phyloP scores from a whole-genome alignment of 2,329 filamentous ascomycete species.

The Pseudocercospora fijiensis region DNA sequence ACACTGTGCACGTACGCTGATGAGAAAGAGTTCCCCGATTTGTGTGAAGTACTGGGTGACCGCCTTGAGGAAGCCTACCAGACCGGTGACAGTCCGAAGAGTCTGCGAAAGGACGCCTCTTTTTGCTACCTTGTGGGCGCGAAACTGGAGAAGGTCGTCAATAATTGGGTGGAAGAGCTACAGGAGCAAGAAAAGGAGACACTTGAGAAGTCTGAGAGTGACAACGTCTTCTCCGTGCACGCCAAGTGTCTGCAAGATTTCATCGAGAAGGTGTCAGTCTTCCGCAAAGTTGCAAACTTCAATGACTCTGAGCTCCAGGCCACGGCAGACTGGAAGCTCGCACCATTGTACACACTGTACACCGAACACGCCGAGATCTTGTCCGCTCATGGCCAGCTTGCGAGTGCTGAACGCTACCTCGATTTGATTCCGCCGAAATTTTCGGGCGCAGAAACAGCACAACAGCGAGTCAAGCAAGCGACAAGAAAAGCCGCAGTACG shows the following conservation, averaged over 20 bases:
- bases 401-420: conserved; percentile 86
- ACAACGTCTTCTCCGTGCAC: conserved; percentile 88
- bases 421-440: conserved; percentile 80
- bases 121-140: conserved; percentile 96
- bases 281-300: conserved; percentile 92
- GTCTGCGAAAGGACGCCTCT: conserved; percentile 77
- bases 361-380: conserved; percentile 95
- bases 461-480: conserved; percentile 80
- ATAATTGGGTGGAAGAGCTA: conserved; percentile 89
- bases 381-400: conserved; percentile 82
- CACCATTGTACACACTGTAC: conserved; percentile 87
- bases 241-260: conserved; percentile 85
- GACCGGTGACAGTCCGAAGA: conserved; percentile 51
- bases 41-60: conserved; percentile 93
- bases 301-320: conserved; percentile 71
- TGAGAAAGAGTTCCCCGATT: conserved; percentile 84
- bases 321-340: conserved; percentile 82
- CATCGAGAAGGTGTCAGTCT: conserved; percentile 97
- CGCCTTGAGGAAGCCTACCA: conserved; percentile 71
- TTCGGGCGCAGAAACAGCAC: conserved; percentile 80
- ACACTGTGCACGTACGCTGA: conserved; percentile 94
- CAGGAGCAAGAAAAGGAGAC: conserved; percentile 77
- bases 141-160: conserved; percentile 94
- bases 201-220: conserved; percentile 58
- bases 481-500: conserved; percentile 54